Evolutionary conservation across 2,329 filamentous ascomycete species (phyloP), one percentile per base, ranked within the genome.

Genomic region (Elsinoe batatas): DNA sequence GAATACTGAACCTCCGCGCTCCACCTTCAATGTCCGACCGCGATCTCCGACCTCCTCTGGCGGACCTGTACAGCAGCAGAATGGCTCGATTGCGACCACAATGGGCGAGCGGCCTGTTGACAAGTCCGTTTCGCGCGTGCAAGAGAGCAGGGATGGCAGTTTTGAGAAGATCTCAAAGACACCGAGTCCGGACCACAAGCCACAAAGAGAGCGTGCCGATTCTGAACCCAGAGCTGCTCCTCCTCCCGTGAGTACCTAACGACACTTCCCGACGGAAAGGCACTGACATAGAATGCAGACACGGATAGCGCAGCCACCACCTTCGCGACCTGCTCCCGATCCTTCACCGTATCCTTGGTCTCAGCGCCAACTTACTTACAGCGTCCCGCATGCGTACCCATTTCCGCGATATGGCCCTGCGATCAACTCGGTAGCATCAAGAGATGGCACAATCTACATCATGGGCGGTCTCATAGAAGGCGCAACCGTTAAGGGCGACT

Each of bases 381-480:
- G 88, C 13, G 83, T 88, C 4, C 80, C 84, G 2, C 84, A 90
- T 65, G 80, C 85, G 10, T 91, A 88, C 62, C 93, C 93, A 0
- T 98, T 98, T 64, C 93, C 93, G 12, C 84, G 93, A 68, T 98
- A 98, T 79, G 93, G 93, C 68, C 90, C 94, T 53, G 93, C 94
- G 5, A 91, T 96, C 69, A 98, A 98, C 69, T 81, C 90, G 0
- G 79, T 86, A 13, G 87, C 91, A 20, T 96, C 91, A 37, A 97
- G 97, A 72, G 93, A 98, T 71, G 94, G 94, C 58, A 89, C 95
- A 64, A 87, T 98, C 57, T 98, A 97, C 66, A 79, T 98, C 66
- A 97, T 98, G 91, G 93, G 93, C 60, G 93, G 93, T 51, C 74
- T 98, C 59, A 91, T 98, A 64, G 91, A 95, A 67, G 91, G 91